phyloP scores from a whole-genome alignment of 352 stramenopile genomes.

The Pythium guiyangense region DNA sequence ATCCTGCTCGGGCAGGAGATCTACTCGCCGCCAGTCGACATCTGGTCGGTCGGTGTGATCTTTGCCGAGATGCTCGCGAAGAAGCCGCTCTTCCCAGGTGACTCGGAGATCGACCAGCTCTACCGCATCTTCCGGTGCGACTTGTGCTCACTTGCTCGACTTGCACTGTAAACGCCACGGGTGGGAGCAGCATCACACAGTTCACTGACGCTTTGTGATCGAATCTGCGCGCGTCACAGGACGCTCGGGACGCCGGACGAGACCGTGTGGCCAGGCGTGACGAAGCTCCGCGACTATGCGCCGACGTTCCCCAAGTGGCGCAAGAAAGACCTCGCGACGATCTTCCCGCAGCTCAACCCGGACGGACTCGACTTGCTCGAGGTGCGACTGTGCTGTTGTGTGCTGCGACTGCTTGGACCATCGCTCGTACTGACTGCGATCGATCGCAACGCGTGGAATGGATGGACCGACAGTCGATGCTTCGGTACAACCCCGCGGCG shows the following conservation, averaged over 20 bases:
- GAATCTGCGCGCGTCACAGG: constrained; percentile 14
- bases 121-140: constrained; percentile 81
- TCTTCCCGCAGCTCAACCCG: constrained; percentile 59
- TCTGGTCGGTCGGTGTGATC: constrained; percentile 85
- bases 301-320: constrained; percentile 96
- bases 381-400: constrained; percentile 16
- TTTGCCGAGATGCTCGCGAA: constrained; percentile 85
- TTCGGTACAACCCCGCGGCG: constrained; percentile 62
- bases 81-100: constrained; percentile 76
- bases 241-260: constrained; percentile 96
- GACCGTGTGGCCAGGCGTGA: constrained; percentile 94
- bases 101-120: constrained; percentile 86
- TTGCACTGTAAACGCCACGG: neutral
- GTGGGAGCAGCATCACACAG: constrained; percentile 3
- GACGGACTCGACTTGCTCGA: constrained; percentile 61
- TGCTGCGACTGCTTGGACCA: neutral
- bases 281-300: constrained; percentile 94
- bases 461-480: constrained; percentile 38
- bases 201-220: neutral
- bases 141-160: neutral
- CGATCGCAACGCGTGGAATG: neutral
- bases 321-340: constrained; percentile 66
- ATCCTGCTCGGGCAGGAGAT: constrained; percentile 94
- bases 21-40: constrained; percentile 86
- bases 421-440: neutral